A percentile compares a stretch with the other conserved stretches of the same genome.
These are phyloP conservation scores for Hordeum pubiflorum DNA, from an alignment of 202 grass and related monocot species.

Conservation along the genomic window DNA sequence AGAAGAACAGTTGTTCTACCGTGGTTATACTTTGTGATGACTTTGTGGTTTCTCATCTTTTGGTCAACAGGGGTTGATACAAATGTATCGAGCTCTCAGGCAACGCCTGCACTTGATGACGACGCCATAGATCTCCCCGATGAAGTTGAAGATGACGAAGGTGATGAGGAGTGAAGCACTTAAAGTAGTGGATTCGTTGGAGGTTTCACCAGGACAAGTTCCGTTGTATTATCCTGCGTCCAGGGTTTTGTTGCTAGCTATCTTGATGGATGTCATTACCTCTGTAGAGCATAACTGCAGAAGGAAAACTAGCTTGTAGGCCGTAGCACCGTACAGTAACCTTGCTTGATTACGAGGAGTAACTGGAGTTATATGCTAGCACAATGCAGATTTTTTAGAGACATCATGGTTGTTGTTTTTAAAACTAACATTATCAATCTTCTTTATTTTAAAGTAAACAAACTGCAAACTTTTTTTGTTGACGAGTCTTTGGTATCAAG, in stretches of 20 bases:
- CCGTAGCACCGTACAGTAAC: not conserved
- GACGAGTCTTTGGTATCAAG: not conserved
- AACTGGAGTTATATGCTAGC: not conserved
- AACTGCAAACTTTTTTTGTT: not conserved
- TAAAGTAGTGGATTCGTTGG: not conserved
- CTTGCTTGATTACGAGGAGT: not conserved
- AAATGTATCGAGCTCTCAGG: constrained; percentile 26
- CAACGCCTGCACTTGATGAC: constrained; percentile 7
- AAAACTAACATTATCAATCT: not conserved
- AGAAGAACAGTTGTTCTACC: not conserved
- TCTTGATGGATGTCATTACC: not conserved
- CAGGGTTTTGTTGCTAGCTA: not conserved
- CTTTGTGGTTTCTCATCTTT: not conserved
- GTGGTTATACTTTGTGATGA: not conserved
- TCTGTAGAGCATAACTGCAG: not conserved
- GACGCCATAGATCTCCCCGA: constrained; percentile 40
- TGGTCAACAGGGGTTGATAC: constrained; percentile 2
- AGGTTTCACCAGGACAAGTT: not conserved
- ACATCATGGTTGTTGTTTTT: not conserved
- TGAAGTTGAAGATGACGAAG: constrained; percentile 34
- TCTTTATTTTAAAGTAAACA: not conserved
- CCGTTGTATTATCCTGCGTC: not conserved
- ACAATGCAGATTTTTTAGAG: not conserved
- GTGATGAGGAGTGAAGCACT: constrained; percentile 28
- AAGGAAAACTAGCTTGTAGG: constrained; percentile 20